Evolutionary conservation across 306 rosid genomes (phyloP).

Genomic region (Casuarina glauca): DNA sequence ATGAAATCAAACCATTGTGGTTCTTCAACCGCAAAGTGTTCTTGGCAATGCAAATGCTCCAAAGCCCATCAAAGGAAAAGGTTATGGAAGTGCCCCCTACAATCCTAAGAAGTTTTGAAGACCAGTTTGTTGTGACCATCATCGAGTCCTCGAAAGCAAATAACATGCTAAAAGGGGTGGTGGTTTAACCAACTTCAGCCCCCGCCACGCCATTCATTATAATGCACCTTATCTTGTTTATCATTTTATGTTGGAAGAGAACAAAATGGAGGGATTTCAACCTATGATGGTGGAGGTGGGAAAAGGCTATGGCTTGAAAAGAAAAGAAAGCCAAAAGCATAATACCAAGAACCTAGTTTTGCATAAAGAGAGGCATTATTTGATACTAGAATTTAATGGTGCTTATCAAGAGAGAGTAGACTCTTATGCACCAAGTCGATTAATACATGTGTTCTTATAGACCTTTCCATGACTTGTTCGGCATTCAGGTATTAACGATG

Average conservation of each 20-base stretch:
- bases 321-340: constrained; percentile 24
- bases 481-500: too few relatives aligned
- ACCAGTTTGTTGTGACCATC: constrained; percentile 38
- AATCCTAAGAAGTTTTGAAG: constrained; percentile 56
- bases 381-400: neutral
- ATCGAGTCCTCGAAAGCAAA: constrained; percentile 66
- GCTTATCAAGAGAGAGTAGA: neutral
- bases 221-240: constrained; percentile 65
- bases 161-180: constrained; percentile 65
- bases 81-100: constrained; percentile 68
- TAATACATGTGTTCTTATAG: neutral
- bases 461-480: neutral
- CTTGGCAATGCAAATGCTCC: constrained; percentile 58
- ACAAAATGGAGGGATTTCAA: constrained; percentile 67
- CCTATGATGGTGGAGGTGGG: constrained; percentile 28
- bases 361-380: neutral
- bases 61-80: constrained; percentile 64
- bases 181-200: constrained; percentile 37
- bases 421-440: neutral
- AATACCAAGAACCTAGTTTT: neutral
- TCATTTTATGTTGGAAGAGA: constrained; percentile 66
- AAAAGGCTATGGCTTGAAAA: neutral
- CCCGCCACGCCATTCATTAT: constrained; percentile 56
- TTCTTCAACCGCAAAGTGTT: constrained; percentile 49
- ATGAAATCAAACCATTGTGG: constrained; percentile 52